phyloP scores from a whole-genome alignment of 2,329 filamentous ascomycete species.

The Exutisphaerella laricina region DNA sequence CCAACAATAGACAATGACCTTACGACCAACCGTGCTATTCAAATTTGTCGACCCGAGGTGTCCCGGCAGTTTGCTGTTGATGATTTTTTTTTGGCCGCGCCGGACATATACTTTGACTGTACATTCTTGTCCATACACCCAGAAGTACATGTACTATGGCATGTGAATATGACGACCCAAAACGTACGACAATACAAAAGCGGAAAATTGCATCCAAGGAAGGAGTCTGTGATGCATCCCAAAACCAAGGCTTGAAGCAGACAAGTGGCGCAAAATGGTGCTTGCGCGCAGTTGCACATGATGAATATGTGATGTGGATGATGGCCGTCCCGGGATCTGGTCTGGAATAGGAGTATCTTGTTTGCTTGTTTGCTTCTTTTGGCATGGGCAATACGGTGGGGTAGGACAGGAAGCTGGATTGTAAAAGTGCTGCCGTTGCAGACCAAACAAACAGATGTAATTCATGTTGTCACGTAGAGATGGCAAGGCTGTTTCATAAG shows the following conservation, averaged over 20 bases:
- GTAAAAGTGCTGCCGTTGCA: conserved; percentile 4
- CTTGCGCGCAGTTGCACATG: neutral
- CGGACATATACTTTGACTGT: conserved; percentile 1
- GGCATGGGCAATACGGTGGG: neutral
- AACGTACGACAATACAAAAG: neutral
- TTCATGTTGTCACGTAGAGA: conserved; percentile 10
- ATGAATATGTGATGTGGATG: neutral
- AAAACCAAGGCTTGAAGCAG: too few species aligned
- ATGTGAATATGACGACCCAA: conserved; percentile 1
- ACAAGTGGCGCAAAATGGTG: too few species aligned
- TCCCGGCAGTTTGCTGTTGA: conserved; percentile 6
- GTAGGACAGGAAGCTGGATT: neutral
- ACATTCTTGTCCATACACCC: conserved; percentile 3
- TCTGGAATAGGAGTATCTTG: neutral
- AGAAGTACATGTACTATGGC: neutral
- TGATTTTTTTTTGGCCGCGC: too few species aligned
- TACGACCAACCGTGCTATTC: conserved; percentile 1
- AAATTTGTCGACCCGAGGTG: conserved; percentile 2
- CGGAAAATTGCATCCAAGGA: neutral
- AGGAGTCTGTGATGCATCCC: conserved; percentile 3
- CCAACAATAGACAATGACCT: conserved; percentile 4
- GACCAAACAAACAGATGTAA: neutral
- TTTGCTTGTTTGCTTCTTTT: neutral
- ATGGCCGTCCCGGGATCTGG: too few species aligned
- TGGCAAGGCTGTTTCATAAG: conserved; percentile 14